A percentile compares a stretch with the other conserved stretches of the same genome.
phyloP scores from a whole-genome alignment of 768 basidiomycete species.

The Boletus rex-veris region DNA sequence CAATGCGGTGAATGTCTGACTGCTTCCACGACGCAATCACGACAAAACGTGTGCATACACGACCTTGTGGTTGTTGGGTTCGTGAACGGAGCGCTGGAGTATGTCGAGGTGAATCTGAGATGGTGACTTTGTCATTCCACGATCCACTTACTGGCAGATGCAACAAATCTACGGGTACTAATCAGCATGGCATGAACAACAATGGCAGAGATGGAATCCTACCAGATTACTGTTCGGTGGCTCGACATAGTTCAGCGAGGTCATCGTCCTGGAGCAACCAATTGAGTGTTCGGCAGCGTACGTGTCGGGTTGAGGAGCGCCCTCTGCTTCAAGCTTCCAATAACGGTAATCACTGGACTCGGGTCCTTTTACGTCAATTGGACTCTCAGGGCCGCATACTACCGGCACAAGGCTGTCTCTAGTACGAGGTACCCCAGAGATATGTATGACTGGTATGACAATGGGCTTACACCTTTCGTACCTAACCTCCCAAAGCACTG shows the following conservation, averaged over 20 bases:
- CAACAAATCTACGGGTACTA: conserved; percentile 59
- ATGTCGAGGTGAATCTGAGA: conserved; percentile 7
- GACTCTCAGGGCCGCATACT: too few species aligned
- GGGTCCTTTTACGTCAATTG: conserved; percentile 18
- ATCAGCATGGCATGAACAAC: not conserved
- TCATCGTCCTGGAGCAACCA: conserved; percentile 13
- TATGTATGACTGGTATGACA: too few species aligned
- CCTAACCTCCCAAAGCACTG: too few species aligned
- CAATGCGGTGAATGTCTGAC: conserved; percentile 67
- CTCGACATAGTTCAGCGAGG: conserved; percentile 51
- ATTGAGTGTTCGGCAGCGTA: not conserved
- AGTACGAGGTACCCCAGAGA: too few species aligned
- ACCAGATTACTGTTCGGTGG: conserved; percentile 67
- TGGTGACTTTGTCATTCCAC: not conserved
- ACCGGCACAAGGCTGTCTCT: too few species aligned
- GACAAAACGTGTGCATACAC: conserved; percentile 85
- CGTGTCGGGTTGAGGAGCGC: conserved; percentile 5
- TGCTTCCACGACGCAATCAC: conserved; percentile 73
- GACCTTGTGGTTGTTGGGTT: conserved; percentile 71
- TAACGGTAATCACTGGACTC: conserved; percentile 12
- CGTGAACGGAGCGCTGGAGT: conserved; percentile 60
- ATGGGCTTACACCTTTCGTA: too few species aligned
- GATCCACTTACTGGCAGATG: conserved; percentile 57
- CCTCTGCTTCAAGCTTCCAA: conserved; percentile 1
- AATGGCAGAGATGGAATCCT: conserved; percentile 1